These are phyloP conservation scores for Circinella umbellata DNA, from an alignment of 371 early-diverging fungal genomes.

Conservation along the genomic window DNA sequence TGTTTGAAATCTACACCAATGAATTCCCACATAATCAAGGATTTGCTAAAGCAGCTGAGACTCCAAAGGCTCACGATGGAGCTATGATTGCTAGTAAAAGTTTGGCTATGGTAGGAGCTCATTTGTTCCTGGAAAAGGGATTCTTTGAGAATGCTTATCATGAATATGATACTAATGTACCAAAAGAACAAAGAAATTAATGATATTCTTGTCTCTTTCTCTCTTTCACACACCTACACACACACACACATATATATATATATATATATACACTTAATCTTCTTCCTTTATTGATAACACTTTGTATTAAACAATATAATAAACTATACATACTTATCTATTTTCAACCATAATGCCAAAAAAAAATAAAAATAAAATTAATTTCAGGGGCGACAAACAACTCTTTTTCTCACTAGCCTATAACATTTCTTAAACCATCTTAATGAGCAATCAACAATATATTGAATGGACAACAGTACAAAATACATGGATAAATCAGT, in stretches of 20 bases:
- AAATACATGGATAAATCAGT: slow-evolving; percentile 12
- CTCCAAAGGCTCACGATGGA: slow-evolving; percentile 59
- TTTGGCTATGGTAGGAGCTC: slow-evolving; percentile 7
- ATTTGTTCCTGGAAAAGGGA: slow-evolving; percentile 5
- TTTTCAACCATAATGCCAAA: no score
- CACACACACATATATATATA: no score
- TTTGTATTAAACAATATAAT: no score
- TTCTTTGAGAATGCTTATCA: not conserved
- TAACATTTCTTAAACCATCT: no score
- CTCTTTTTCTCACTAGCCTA: no score
- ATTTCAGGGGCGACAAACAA: no score
- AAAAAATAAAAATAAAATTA: no score
- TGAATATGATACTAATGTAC: not conserved
- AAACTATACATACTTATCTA: no score
- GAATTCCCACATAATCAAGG: slow-evolving; percentile 67
- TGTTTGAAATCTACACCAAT: slow-evolving; percentile 35
- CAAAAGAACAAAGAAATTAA: not conserved
- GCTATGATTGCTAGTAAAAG: slow-evolving; percentile 34
- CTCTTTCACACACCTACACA: no score
- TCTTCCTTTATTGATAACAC: no score
- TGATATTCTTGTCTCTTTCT: not conserved
- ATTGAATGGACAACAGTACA: slow-evolving; percentile 9
- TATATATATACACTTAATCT: no score
- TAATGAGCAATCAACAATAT: not conserved
- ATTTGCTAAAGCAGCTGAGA: slow-evolving; percentile 65